Evolutionary conservation across 2,329 filamentous ascomycete species (phyloP).

Genomic region (Penicillium sp.): DNA sequence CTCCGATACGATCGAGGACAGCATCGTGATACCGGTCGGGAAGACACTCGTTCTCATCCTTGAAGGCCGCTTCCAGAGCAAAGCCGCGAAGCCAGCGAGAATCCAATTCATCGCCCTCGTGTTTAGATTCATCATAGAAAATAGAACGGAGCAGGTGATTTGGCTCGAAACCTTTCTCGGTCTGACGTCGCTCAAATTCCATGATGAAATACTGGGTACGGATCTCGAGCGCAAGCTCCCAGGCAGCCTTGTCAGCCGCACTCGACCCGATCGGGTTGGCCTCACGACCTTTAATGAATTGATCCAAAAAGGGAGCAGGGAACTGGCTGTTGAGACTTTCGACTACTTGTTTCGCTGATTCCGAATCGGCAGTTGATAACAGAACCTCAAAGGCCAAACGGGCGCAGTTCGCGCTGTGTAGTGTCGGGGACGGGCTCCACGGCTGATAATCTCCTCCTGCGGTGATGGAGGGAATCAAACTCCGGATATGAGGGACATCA

Average conservation of each 20-base stretch:
- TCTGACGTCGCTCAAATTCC: conserved; percentile 37
- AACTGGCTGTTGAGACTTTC: conserved; percentile 35
- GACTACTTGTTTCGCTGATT: conserved; percentile 22
- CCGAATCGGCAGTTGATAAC: conserved; percentile 26
- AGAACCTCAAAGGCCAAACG: conserved; percentile 43
- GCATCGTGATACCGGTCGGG: conserved; percentile 34
- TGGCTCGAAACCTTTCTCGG: conserved; percentile 39
- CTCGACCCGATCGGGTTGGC: conserved; percentile 37
- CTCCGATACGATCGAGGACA: conserved; percentile 40
- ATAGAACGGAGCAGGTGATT: conserved; percentile 39
- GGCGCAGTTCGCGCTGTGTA: conserved; percentile 48
- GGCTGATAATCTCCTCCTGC: conserved; percentile 15
- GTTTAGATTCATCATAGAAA: conserved; percentile 36
- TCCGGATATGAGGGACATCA: conserved; percentile 29
- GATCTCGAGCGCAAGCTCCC: conserved; percentile 54
- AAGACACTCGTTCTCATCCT: conserved; percentile 40
- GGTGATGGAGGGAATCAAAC: conserved; percentile 30
- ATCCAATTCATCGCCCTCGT: not conserved
- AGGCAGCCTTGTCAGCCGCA: conserved; percentile 42
- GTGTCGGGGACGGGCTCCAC: conserved; percentile 39
- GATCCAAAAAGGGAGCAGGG: conserved; percentile 36
- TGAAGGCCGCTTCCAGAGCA: conserved; percentile 31
- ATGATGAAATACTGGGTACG: conserved; percentile 57
- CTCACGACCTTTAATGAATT: conserved; percentile 20
- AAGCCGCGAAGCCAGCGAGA: conserved; percentile 27